These are phyloP conservation scores for Thalassiosira pacifica DNA, from an alignment of 352 stramenopile species.

Conservation along the genomic window DNA sequence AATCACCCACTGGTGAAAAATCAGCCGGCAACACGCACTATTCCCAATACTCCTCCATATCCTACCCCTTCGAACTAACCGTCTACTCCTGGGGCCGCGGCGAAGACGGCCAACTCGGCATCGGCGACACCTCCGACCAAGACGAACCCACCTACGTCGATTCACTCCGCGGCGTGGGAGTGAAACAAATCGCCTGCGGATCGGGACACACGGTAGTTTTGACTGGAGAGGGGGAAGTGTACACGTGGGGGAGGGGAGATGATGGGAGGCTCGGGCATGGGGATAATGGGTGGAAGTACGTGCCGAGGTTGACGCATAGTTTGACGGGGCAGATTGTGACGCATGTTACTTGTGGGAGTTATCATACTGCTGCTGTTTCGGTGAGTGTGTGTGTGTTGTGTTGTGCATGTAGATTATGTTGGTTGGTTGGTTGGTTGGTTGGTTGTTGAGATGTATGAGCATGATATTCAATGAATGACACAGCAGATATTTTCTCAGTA, in stretches of 20 bases:
- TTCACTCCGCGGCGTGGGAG: slow-evolving; percentile 72
- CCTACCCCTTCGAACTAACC: slow-evolving; percentile 37
- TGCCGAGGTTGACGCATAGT: slow-evolving; percentile 92
- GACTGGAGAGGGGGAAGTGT: slow-evolving; percentile 82
- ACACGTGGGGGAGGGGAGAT: slow-evolving; percentile 79
- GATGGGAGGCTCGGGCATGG: slow-evolving; percentile 85
- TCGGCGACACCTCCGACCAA: slow-evolving; percentile 72
- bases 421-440: no score
- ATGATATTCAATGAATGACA: no score
- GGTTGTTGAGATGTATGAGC: no score
- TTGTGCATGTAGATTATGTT: no score
- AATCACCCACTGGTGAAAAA: slow-evolving; percentile 10
- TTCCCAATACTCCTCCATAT: slow-evolving; percentile 30
- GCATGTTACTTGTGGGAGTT: slow-evolving; percentile 89
- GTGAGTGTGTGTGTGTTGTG: no score
- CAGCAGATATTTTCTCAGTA: no score
- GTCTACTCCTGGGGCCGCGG: slow-evolving; percentile 81
- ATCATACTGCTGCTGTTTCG: slow-evolving; percentile 95
- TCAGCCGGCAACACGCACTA: background rate
- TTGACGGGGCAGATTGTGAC: slow-evolving; percentile 92
- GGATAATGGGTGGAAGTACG: slow-evolving; percentile 96
- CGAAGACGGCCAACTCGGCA: slow-evolving; percentile 78
- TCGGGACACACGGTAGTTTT: slow-evolving; percentile 85
- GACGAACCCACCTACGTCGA: slow-evolving; percentile 79
- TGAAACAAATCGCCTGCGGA: slow-evolving; percentile 85